Base-by-base conservation (phyloP, 1,139 yeast species). In the Scheffersomyces lignicola region DNA sequence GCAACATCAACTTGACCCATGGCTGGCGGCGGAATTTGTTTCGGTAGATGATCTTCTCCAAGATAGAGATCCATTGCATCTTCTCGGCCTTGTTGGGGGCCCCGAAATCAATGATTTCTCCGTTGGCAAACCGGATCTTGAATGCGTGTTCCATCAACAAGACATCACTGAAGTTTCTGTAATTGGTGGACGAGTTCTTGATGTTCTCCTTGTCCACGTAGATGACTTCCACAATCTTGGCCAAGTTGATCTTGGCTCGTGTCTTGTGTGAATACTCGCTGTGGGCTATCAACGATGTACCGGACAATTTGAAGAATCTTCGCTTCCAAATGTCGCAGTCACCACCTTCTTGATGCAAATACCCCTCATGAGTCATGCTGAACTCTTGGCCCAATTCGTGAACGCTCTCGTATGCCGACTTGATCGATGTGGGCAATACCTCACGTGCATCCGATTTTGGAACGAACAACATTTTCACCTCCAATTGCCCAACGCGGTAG, bases 331-430 rank as follows among this genome's bases (percentile, higher is more conserved):
- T 55, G 10, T 72, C 73, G 46, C 86, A 73, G 57, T 84, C 94
- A 7, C 92, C 94, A 24, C 92, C 92, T 51, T 83, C 89, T 59
- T 84, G 94, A 49, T 77, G 75, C 61, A 83, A 58, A 51, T 69
- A 81, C 0, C 92, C 92, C 52, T 80, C 84, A 45, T 62, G 60
- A 1, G 44, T 44, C 11, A 69, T 49, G 7, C 52, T 39, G 11
- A 62, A 45, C 39, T 76, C 79, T 18, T 65, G 60, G 24, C 55
- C 53, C 35, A 75, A 62, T 45, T 78, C 75, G 12, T 65, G 57
- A 16, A 80, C 60, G 35, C 80, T 72, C 25, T 70, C 78, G 29
- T 69, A 59, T 2, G 88, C 88, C 23, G 76, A 60, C 39, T 67
- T 69, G 41, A 83, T 80, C 39, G 87, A 78, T 13, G 78, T 73